Evolutionary conservation across 164 flowering plant genomes (phyloP).

Genomic region (Brasenia schreberi): DNA sequence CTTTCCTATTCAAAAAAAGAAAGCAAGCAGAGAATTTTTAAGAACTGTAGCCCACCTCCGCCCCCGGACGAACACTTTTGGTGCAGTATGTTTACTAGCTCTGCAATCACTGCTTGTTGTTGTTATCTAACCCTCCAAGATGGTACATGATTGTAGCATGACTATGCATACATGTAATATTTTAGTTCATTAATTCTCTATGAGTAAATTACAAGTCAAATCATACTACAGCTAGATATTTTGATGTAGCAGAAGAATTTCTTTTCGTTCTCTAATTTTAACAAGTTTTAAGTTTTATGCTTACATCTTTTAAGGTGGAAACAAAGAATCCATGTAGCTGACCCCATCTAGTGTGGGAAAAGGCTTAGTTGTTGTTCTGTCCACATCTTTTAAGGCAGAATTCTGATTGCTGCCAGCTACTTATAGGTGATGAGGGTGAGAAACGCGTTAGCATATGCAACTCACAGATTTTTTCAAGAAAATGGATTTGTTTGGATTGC

Average conservation of each 20-base stretch:
- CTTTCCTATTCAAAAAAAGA: constrained; percentile 94
- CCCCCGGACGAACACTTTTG: constrained; percentile 92
- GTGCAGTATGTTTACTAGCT: constrained; percentile 54
- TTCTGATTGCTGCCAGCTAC: constrained; percentile 3
- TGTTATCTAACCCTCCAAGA: neutral
- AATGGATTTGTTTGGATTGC: constrained; percentile 96
- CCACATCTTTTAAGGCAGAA: neutral
- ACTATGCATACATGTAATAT: too few relatives aligned
- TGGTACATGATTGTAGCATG: too few relatives aligned
- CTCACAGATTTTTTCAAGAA: constrained; percentile 91
- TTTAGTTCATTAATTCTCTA: too few relatives aligned
- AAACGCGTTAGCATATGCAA: constrained; percentile 89
- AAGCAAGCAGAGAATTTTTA: constrained; percentile 80
- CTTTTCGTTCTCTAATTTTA: too few relatives aligned
- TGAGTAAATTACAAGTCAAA: too few relatives aligned
- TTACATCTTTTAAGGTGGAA: too few relatives aligned
- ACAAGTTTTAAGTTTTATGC: too few relatives aligned
- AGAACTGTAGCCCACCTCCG: constrained; percentile 98
- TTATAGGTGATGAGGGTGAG: constrained; percentile 88
- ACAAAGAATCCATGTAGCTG: too few relatives aligned
- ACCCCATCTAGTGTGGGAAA: too few relatives aligned
- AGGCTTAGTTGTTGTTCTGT: too few relatives aligned
- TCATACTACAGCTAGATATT: too few relatives aligned
- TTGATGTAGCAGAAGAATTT: too few relatives aligned
- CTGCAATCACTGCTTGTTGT: neutral